Conservation (phyloP, 805 yeast species). For the Candida andamanensis region DNA sequence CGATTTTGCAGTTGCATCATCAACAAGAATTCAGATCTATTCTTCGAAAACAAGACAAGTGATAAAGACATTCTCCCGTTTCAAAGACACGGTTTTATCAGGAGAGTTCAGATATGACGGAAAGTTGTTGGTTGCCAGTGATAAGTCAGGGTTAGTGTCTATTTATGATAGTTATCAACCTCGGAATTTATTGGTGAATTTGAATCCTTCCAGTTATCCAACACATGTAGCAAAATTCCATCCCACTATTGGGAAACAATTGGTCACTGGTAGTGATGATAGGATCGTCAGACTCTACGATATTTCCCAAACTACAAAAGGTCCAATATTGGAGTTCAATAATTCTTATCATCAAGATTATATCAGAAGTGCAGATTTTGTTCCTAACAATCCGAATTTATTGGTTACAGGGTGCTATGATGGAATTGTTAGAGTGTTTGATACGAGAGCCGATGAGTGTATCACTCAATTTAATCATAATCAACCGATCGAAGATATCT, state of each 20-base stretch:
- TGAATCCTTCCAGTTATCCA: slow-evolving; percentile 81
- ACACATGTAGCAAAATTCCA: slow-evolving; percentile 93
- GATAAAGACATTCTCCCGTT: slow-evolving; percentile 75
- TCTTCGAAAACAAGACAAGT: slow-evolving; percentile 94
- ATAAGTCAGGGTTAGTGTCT: slow-evolving; percentile 89
- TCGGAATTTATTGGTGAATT: slow-evolving; percentile 69
- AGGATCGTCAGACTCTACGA: slow-evolving; percentile 84
- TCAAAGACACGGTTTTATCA: slow-evolving; percentile 86
- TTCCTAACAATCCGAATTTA: slow-evolving; percentile 70
- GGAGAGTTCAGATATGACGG: slow-evolving; percentile 94
- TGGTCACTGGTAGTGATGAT: slow-evolving; percentile 90
- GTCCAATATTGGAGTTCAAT: slow-evolving; percentile 63
- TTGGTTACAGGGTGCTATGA: slow-evolving; percentile 95
- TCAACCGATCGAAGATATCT: slow-evolving; percentile 76
- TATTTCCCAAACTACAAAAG: slow-evolving; percentile 61
- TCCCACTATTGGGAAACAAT: slow-evolving; percentile 64
- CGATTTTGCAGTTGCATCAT: slow-evolving; percentile 89
- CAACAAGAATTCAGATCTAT: slow-evolving; percentile 87
- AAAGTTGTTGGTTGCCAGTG: slow-evolving; percentile 86
- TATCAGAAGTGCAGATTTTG: slow-evolving; percentile 73
- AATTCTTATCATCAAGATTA: slow-evolving; percentile 78
- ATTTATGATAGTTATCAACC: slow-evolving; percentile 82
- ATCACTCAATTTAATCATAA: slow-evolving; percentile 65
- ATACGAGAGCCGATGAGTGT: slow-evolving; percentile 61
- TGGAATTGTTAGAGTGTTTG: slow-evolving; percentile 78